Evolutionary conservation across 2,329 filamentous ascomycete species (phyloP).

Genomic region (Cercospora brassicicola): DNA sequence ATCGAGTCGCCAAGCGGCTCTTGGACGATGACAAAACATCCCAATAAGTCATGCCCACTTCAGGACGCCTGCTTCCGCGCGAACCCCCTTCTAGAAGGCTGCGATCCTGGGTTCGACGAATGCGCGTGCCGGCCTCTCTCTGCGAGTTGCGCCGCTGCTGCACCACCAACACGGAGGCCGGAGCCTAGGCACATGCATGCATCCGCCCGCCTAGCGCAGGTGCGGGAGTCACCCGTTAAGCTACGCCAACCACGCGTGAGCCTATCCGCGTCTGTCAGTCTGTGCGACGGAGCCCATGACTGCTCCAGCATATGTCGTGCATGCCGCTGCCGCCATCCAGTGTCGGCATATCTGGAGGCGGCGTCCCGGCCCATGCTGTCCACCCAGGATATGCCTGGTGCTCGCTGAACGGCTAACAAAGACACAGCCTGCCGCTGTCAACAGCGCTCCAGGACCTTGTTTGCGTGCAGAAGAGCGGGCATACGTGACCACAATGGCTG

Average conservation of each 20-base stretch:
- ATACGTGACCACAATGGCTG: constrained; percentile 26
- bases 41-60: constrained; percentile 4
- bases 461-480: constrained; percentile 27
- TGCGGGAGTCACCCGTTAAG: constrained; percentile 24
- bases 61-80: constrained; percentile 21
- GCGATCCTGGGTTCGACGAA: constrained; percentile 15
- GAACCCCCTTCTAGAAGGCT: constrained; percentile 30
- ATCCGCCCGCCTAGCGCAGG: constrained; percentile 18
- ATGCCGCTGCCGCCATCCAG: constrained; percentile 24
- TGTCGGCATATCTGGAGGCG: constrained; percentile 21
- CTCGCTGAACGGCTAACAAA: constrained; percentile 26
- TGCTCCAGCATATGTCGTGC: constrained; percentile 28
- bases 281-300: constrained; percentile 22
- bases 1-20: constrained; percentile 19
- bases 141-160: constrained; percentile 20
- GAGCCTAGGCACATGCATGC: constrained; percentile 27
- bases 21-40: constrained; percentile 26
- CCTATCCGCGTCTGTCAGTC: constrained; percentile 14
- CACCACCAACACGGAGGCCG: constrained; percentile 16
- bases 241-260: constrained; percentile 25
- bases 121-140: constrained; percentile 15
- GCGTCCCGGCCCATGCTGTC: constrained; percentile 24
- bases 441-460: constrained; percentile 24
- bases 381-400: constrained; percentile 24
- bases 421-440: constrained; percentile 26